These are phyloP conservation scores for Tausonia pullulans DNA, from an alignment of 1,284 basidiomycete species.

Conservation along the genomic window DNA sequence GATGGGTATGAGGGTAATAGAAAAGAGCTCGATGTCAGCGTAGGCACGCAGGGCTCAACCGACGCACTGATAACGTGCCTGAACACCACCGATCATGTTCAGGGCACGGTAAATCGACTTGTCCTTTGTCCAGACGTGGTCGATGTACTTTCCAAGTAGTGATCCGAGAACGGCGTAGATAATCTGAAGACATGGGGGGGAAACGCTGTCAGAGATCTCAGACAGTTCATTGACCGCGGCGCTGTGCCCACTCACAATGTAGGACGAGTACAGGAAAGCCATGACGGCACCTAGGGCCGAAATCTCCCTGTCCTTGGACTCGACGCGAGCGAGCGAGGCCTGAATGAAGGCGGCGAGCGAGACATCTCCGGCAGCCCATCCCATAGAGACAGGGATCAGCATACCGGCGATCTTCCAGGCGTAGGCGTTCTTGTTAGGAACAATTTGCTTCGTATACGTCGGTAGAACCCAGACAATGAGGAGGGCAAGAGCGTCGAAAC, in stretches of 20 bases:
- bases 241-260: conserved; percentile 15
- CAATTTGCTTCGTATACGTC: conserved; percentile 22
- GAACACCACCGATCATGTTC: conserved; percentile 26
- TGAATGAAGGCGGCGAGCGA: conserved; percentile 36
- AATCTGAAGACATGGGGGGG: conserved; percentile 3
- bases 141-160: conserved; percentile 33
- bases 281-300: conserved; percentile 33
- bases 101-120: conserved; percentile 25
- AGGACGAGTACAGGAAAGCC: conserved; percentile 28
- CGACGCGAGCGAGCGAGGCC: conserved; percentile 28
- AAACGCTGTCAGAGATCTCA: neutral
- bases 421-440: conserved; percentile 18
- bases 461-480: conserved; percentile 34
- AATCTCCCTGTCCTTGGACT: conserved; percentile 29
- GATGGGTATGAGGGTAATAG: neutral
- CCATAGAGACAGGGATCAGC: conserved; percentile 30
- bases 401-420: conserved; percentile 26
- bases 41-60: neutral
- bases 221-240: too few species aligned
- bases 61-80: neutral
- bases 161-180: conserved; percentile 31
- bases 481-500: conserved; percentile 28
- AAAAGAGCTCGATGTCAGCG: neutral
- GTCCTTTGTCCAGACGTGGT: conserved; percentile 20
- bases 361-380: conserved; percentile 35